A percentile compares a stretch with the other conserved stretches of the same genome.
Evolutionary conservation across 495 filamentous ascomycete genomes (phyloP).

Genomic region (Chaetomium fimeti): DNA sequence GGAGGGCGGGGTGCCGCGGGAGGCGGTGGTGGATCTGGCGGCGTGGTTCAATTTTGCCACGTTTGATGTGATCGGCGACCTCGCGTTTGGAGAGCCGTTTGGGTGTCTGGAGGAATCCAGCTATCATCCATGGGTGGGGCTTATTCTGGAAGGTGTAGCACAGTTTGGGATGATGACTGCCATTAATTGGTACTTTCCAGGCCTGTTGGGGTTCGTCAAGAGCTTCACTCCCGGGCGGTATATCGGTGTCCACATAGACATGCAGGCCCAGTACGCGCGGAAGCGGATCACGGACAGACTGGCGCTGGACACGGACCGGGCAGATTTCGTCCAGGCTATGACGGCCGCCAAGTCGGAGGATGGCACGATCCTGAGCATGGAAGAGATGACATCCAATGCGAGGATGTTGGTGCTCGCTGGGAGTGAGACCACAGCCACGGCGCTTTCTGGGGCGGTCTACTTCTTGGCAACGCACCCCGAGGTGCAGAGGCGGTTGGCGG

Average conservation of each 20-base stretch:
- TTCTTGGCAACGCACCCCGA: constrained; percentile 47
- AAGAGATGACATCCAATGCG: constrained; percentile 30
- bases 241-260: constrained; percentile 15
- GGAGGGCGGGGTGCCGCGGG: not conserved
- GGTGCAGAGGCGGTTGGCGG: constrained; percentile 39
- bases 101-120: constrained; percentile 42
- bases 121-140: constrained; percentile 44
- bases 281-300: constrained; percentile 34
- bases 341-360: constrained; percentile 22
- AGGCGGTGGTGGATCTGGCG: constrained; percentile 33
- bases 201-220: not conserved
- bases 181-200: constrained; percentile 7
- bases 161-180: constrained; percentile 3
- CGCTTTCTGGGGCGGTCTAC: constrained; percentile 49
- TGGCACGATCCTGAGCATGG: constrained; percentile 13
- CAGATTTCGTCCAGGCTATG: constrained; percentile 47
- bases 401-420: constrained; percentile 35
- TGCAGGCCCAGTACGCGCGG: constrained; percentile 28
- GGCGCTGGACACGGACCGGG: constrained; percentile 27
- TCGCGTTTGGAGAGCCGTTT: constrained; percentile 58
- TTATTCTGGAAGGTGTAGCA: constrained; percentile 27
- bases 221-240: not conserved
- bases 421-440: constrained; percentile 58
- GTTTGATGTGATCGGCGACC: constrained; percentile 60
- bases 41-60: constrained; percentile 58